Base-by-base conservation (phyloP, 148 eudicot genomes). In the Chenopodium formosanum region DNA sequence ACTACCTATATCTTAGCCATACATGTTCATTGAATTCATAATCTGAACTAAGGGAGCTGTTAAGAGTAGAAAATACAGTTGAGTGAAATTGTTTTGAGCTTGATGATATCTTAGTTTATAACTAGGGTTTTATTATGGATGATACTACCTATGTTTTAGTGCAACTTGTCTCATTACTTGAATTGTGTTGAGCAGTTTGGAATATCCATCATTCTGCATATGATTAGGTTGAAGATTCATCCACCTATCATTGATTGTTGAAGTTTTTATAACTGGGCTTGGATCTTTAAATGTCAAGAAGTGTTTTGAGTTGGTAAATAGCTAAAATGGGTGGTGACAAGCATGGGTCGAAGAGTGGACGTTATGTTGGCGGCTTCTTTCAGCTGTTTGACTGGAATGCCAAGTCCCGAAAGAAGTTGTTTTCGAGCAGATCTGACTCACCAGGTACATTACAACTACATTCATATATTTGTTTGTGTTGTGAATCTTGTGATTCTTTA, bases 351-450 rank as follows among this genome's bases (percentile, higher is more conserved):
- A 92, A 89, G 88, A 84, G 93, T 75, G 96, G 94, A 73, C 91
- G 97, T 29, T 91, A 94, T 68, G 97, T 94, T 47, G 98, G 99
- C 75, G 97, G 97, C 70, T 94, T 96, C 87, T 80, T 96, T 79
- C 97, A 96, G 90, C 88, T 96, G 64, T 96, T 96, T 88, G 98
- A 96, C 84, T 96, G 99, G 99, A 96, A 96, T 82, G 90, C 93
- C 50, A 96, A 96, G 88, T 94, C 99, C 53, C 86, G 98, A 76
- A 96, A 96, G 90, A 96, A 91, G 86, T 83, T 94, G 86, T 96
- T 92, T 79, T 86, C 94, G 2, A 90, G 90, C 92, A 94, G 88
- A 77, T 89, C 92, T 40, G 93, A 93, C 84, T 78, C 85, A 73
- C 88, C 94, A 80, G 98, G 99, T 93, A 80, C 44, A 40, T 40